A percentile compares a stretch with the other conserved stretches of the same genome.
phyloP scores from a whole-genome alignment of 768 basidiomycete species.

The Strobilomyces echinocephalus region DNA sequence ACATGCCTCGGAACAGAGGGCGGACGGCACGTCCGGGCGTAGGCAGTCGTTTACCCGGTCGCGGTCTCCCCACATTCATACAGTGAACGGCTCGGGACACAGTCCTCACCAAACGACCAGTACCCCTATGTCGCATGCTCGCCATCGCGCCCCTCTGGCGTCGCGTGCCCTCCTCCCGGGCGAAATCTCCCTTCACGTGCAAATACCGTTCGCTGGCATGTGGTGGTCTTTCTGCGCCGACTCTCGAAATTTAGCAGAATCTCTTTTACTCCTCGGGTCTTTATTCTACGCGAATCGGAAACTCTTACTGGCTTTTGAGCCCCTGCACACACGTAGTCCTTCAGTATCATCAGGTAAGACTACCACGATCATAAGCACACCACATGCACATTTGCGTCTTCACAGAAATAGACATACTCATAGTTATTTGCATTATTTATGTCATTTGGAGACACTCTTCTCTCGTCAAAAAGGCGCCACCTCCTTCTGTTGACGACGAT shows the following conservation, averaged over 20 bases:
- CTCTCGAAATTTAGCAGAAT: slow-evolving; percentile 58
- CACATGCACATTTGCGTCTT: slow-evolving; percentile 3
- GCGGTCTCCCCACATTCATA: slow-evolving; percentile 54
- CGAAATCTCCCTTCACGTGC: slow-evolving; percentile 41
- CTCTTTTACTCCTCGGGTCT: slow-evolving; percentile 58
- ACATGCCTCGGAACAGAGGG: slow-evolving; percentile 32
- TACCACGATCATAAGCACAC: neutral
- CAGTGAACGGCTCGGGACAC: slow-evolving; percentile 31
- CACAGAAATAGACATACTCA: slow-evolving; percentile 56
- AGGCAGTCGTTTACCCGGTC: slow-evolving; percentile 65
- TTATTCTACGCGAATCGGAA: slow-evolving; percentile 52
- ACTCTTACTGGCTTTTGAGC: slow-evolving; percentile 14
- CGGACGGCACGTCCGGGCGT: slow-evolving; percentile 32
- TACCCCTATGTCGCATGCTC: slow-evolving; percentile 40
- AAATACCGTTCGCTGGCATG: slow-evolving; percentile 38
- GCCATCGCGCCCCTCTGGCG: slow-evolving; percentile 31
- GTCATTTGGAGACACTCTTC: slow-evolving; percentile 57
- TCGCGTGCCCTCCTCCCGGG: slow-evolving; percentile 44
- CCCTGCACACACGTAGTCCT: slow-evolving; percentile 25
- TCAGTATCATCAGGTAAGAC: slow-evolving; percentile 52
- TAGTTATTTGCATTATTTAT: slow-evolving; percentile 54
- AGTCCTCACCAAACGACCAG: slow-evolving; percentile 34
- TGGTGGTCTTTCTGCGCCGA: slow-evolving; percentile 54
- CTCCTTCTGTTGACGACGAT: slow-evolving; percentile 19
- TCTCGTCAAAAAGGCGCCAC: slow-evolving; percentile 28